Evolutionary conservation across 768 basidiomycete genomes (phyloP), one percentile per base, ranked within the genome.

Genomic region (Termitomyces sp.): DNA sequence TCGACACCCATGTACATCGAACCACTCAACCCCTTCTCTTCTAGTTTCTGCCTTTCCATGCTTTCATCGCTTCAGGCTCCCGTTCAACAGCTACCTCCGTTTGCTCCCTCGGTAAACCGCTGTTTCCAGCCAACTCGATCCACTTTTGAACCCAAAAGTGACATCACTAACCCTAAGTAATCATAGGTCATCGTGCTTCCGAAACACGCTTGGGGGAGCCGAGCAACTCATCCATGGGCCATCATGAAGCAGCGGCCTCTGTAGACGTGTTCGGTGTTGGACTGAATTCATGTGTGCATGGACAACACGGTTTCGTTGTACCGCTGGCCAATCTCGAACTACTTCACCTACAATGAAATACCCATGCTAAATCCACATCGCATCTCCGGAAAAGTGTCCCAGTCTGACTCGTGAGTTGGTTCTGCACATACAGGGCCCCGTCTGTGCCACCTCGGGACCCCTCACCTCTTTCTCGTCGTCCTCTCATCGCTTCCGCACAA

Each of bases 111-210:
- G 59, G 64, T 66, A 64, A 64, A 68, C 69, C 61, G 59, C 74
- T 72, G 68, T 74, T 80, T 77, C 80, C 81, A 83, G 78, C 72
- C 74, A 81, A 80, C 64, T 71, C 70, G 78, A 74, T 77, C 72
- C 78, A 76, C 75, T 73, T 70, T 68, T 69, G 64, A 67, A 67
- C 68, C 64, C 52, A 67, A 72, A 70, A 75, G 80, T 80, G 81
- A 71, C 71, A 76, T 80, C n/a, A n/a, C 81, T 84, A 85, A 85
- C 84, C 84, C 82, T 84, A 85, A 79, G 75, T 68, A 65, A 67
- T 60, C 66, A 65, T 66, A 66, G 76, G 72, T 69, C 64, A 62
- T 56, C 55, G 72, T 49, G 63, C 69, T 67, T 70, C 68, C 70
- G 53, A 46, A 61, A 64, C 9, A 46, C 61, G 69, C 73, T 76